Conservation (phyloP, 176 grass and related monocot species). For the Luzula sylvatica region DNA sequence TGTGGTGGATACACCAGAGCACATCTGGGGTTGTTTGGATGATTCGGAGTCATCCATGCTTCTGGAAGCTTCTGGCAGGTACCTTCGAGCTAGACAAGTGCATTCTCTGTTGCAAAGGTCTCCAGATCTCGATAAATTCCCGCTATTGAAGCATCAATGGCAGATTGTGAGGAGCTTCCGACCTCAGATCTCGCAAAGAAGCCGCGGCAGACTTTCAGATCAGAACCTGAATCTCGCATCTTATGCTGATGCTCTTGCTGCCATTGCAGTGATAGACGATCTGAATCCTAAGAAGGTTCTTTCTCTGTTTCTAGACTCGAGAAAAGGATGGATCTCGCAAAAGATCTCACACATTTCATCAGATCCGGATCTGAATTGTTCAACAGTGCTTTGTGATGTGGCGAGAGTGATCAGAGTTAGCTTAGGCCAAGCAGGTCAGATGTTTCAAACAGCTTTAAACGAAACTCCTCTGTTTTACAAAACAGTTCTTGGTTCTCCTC, state of each 20-base stretch:
- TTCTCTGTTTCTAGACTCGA: constrained; percentile 55
- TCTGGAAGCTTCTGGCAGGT: constrained; percentile 78
- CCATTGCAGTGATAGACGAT: constrained; percentile 52
- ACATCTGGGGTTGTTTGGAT: constrained; percentile 95
- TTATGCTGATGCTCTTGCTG: constrained; percentile 78
- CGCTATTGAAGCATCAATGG: constrained; percentile 77
- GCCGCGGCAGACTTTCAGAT: constrained; percentile 68
- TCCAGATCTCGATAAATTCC: constrained; percentile 48
- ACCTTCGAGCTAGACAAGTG: constrained; percentile 59
- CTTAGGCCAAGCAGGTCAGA: constrained; percentile 69
- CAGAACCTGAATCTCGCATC: constrained; percentile 43
- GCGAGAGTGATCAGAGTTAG: constrained; percentile 51
- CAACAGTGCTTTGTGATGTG: constrained; percentile 52
- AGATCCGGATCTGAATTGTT: constrained; percentile 49
- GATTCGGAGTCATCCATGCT: constrained; percentile 48
- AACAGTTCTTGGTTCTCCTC: constrained; percentile 67
- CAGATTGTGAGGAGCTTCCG: constrained; percentile 83
- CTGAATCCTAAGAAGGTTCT: constrained; percentile 52
- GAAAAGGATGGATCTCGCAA: constrained; percentile 79
- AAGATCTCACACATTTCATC: constrained; percentile 29
- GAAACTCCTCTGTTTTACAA: constrained; percentile 90
- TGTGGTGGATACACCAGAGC: constrained; percentile 93
- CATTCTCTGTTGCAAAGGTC: constrained; percentile 52
- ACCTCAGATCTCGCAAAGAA: constrained; percentile 69
- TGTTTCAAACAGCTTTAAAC: constrained; percentile 64